Evolutionary conservation across 192 early-diverging fungal genomes (phyloP), one percentile per base, ranked within the genome.

Genomic region (Gorgonomyces haynaldii): DNA sequence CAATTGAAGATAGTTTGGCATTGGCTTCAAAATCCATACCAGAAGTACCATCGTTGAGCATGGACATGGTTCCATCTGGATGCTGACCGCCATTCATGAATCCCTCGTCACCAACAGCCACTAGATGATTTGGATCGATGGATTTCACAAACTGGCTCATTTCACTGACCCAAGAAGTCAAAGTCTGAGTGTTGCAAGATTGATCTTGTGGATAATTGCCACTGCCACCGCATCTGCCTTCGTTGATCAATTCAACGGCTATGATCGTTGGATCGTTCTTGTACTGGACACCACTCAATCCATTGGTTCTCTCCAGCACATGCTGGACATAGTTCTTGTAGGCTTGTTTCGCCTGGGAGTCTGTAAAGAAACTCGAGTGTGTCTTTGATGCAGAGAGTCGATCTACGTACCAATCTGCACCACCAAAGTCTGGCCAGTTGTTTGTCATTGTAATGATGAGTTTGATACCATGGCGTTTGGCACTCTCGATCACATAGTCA

Each of bases 401-500:
- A 6, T 35, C 21, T n/a, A 58, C 56, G 25, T 58, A 66, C 8
- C 41, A 41, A 42, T 66, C 65, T 21, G 60, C 49, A 28, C 65
- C 65, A 24, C 65, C 60, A 45, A 48, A 66, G 32, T 66, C 65
- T 27, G 26, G 29, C 65, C 65, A 66, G 48, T 66, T 66, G 15
- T 53, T 53, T 17, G 53, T 48, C 26, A 66, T 28, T 1, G 65
- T 38, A 20, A 66, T 29, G 15, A 68, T 43, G 6, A 66, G 29
- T 39, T 56, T 57, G 13, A 66, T 29, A 16, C 44, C 50, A 12
- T 39, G 38, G 12, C 17, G 25, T 5, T 43, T 47, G 24, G 62
- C 58, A 17, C 29, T 28, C 31, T 63, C 22, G 12, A 63, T 34
- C n/a, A 64, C 61, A 25, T 62, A 46, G 27, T 63, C 61, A 27